These are phyloP conservation scores for Nymphaea colorata DNA, from an alignment of 164 flowering plant genomes.

Conservation along the genomic window DNA sequence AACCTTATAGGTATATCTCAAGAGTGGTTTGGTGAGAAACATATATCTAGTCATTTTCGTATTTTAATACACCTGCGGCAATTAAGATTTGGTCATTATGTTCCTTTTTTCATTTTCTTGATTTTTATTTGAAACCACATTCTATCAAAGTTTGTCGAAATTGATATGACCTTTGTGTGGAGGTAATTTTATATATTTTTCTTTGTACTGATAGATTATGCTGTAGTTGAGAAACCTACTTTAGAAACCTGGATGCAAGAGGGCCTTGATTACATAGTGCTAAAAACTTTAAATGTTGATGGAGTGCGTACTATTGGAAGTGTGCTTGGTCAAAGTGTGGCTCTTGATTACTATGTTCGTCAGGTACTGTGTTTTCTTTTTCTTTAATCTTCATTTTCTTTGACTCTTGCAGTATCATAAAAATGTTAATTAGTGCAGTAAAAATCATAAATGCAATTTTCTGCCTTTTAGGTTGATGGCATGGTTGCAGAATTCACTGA, in stretches of 20 bases:
- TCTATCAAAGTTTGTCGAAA: too few species aligned
- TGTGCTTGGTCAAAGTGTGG: slow-evolving; percentile 98
- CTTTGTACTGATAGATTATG: slow-evolving; percentile 45
- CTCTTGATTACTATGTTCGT: slow-evolving; percentile 91
- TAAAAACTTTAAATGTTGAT: slow-evolving; percentile 75
- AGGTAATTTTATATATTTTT: too few species aligned
- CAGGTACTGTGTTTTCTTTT: slow-evolving; percentile 35
- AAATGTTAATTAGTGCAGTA: background rate
- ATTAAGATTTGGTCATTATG: too few species aligned
- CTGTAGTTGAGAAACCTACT: slow-evolving; percentile 74
- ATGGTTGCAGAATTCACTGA: slow-evolving; percentile 97
- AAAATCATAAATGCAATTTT: background rate
- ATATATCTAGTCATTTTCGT: too few species aligned
- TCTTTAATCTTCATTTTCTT: background rate
- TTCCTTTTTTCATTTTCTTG: too few species aligned
- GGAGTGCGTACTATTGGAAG: slow-evolving; percentile 92
- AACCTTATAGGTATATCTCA: too few species aligned
- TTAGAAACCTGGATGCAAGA: slow-evolving; percentile 85
- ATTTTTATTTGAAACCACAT: too few species aligned
- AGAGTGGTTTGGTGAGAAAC: too few species aligned
- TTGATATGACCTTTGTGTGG: too few species aligned
- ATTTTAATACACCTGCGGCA: too few species aligned
- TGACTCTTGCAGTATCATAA: background rate
- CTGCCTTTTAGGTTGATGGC: slow-evolving; percentile 70
- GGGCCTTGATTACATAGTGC: slow-evolving; percentile 76